These are phyloP conservation scores for Salinomyces thailandicus DNA, from an alignment of 2,329 filamentous ascomycete genomes.

Conservation along the genomic window DNA sequence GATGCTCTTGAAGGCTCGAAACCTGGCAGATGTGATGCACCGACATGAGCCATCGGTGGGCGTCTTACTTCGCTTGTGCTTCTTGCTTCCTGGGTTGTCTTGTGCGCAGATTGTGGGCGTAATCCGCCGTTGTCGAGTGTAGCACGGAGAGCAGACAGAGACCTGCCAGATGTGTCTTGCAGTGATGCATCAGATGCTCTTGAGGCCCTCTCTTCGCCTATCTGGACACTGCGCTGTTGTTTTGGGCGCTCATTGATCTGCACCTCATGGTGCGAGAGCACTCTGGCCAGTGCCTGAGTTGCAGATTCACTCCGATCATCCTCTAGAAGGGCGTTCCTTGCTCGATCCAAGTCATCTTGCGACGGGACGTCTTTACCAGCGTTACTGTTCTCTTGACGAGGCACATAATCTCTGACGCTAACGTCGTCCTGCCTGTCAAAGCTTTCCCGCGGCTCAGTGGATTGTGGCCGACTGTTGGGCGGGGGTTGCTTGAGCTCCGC, in stretches of 20 bases:
- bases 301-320: slow-evolving; percentile 20
- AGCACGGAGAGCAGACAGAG: neutral
- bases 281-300: slow-evolving; percentile 22
- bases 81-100: neutral
- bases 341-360: slow-evolving; percentile 17
- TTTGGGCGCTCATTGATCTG: slow-evolving; percentile 5
- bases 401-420: slow-evolving; percentile 2
- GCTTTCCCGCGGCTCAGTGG: neutral
- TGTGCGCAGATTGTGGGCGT: neutral
- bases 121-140: neutral
- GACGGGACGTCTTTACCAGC: slow-evolving; percentile 8
- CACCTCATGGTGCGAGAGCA: slow-evolving; percentile 21
- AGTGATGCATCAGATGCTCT: neutral
- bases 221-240: neutral
- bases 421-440: slow-evolving; percentile 1
- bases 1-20: slow-evolving; percentile 37
- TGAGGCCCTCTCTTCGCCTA: neutral
- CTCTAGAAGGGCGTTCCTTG: slow-evolving; percentile 16
- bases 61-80: slow-evolving; percentile 16
- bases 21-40: slow-evolving; percentile 39
- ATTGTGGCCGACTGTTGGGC: slow-evolving; percentile 10
- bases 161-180: neutral
- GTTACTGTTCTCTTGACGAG: slow-evolving; percentile 12
- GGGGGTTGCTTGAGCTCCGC: slow-evolving; percentile 10
- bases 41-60: slow-evolving; percentile 33